Percentiles rank a stretch among this genome's conserved stretches.
Evolutionary conservation across 2,329 filamentous ascomycete genomes (phyloP).

Genomic region (Diaporthe velutina): DNA sequence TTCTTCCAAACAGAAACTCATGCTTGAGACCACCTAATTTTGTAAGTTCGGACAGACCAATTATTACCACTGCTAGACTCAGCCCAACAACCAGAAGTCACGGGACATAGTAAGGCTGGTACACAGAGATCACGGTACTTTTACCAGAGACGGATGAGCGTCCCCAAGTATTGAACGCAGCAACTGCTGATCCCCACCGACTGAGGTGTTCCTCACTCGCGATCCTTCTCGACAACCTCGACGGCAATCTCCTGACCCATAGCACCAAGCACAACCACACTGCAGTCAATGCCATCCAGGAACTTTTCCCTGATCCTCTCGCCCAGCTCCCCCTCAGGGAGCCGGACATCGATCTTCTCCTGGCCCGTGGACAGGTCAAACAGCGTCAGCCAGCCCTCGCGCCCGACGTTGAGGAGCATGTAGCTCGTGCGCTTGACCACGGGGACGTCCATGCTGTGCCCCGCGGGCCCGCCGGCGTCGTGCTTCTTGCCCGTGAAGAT

Average conservation of each 20-base stretch:
- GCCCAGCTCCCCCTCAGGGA: neutral
- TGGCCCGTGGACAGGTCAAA: neutral
- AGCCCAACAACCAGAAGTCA: too few species aligned
- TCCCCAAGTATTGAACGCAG: neutral
- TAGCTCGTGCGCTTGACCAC: neutral
- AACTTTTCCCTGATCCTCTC: conserved; percentile 11
- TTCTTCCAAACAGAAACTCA: too few species aligned
- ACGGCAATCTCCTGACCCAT: conserved; percentile 8
- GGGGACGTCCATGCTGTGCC: conserved; percentile 2
- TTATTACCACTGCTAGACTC: neutral
- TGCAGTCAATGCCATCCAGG: neutral
- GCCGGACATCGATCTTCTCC: neutral
- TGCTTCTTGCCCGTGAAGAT: conserved; percentile 16
- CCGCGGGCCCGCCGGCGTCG: neutral
- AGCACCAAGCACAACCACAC: neutral
- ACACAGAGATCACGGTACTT: neutral
- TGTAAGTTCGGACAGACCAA: too few species aligned
- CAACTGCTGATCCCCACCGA: neutral
- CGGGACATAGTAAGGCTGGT: too few species aligned
- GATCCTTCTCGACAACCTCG: conserved; percentile 1
- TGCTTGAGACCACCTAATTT: too few species aligned
- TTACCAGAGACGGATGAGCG: neutral
- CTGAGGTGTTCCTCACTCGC: neutral
- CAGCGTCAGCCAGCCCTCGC: neutral
- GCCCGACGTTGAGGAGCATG: conserved; percentile 8